Base-by-base conservation (phyloP, 192 early-diverging fungal species). In the Thamnidium elegans region DNA sequence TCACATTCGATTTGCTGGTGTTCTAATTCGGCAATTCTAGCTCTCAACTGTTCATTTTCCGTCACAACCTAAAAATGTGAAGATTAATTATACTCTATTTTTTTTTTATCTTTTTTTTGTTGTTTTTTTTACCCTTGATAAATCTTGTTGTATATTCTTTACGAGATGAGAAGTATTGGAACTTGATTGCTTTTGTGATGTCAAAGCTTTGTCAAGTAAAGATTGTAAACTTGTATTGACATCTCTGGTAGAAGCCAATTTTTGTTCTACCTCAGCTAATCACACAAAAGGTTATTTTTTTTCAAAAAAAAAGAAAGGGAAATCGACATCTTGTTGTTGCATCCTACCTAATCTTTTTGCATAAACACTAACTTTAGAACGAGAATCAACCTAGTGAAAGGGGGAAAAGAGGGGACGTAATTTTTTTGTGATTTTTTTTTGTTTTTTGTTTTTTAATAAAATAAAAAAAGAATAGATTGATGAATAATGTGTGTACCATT, bases 111-210 rank as follows among this genome's bases (percentile, higher is more conserved):
- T n/a, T 19, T 20, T 19, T 34, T 34, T 42, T 34, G 15, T 4
- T 2, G 1, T 5, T 48, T 48, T 30, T 54, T 58, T 44, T 65
- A 84, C 83, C 68, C 71, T 79, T 11, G 76, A 69, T 48, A 86
- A 77, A 53, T 86, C 84, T 7, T 77, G 73, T 53, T 83, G 84
- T 39, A 86, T 80, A 65, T 78, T 73, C 39, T 81, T 81, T 13
- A 86, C 81, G 7, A 79, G 70, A 26, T 86, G 84, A 4, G 81
- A 79, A n/a, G 84, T 86, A 23, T 56, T 86, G 11, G 84, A 78
- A 17, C 77, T 81, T 3, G 76, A 77, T 55, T 81, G 73, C 62
- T 83, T 86, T 52, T 86, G 84, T 5, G 74, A 73, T 47, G 76
- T 75, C 4, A 86, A 36, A 1, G 84, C 73, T 19, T 76, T 83